A percentile compares a stretch with the other conserved stretches of the same genome.
Conservation (phyloP, 202 grass and related monocot genomes). For the Eragrostis tef region DNA sequence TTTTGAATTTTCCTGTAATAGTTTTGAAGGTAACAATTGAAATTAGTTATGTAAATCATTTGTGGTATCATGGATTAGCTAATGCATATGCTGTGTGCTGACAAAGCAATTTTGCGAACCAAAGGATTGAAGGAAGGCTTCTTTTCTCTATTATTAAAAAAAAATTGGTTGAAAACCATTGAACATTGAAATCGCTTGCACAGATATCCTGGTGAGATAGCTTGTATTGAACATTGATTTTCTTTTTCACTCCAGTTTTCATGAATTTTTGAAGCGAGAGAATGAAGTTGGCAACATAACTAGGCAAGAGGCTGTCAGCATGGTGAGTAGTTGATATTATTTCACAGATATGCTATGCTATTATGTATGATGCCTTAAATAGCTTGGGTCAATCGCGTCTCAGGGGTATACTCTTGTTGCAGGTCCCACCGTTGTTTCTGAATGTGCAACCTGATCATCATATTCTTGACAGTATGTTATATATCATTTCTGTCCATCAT, state of each 20-base stretch:
- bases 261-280: constrained; percentile 92
- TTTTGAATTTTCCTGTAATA: constrained; percentile 24
- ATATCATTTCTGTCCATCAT: too few species aligned
- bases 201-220: constrained; percentile 30
- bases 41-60: background rate
- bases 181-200: constrained; percentile 20
- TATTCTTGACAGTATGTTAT: constrained; percentile 96
- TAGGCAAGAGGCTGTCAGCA: constrained; percentile 99
- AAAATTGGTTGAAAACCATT: too few species aligned
- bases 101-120: background rate
- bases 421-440: constrained; percentile 96
- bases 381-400: background rate
- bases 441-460: constrained; percentile 87
- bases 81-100: background rate
- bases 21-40: too few species aligned
- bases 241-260: constrained; percentile 36
- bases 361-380: constrained; percentile 37
- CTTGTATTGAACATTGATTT: constrained; percentile 31
- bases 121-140: background rate
- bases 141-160: constrained; percentile 16
- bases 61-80: background rate
- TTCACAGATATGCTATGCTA: constrained; percentile 17
- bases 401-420: constrained; percentile 41
- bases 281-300: constrained; percentile 99
- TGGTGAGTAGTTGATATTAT: constrained; percentile 66